Conservation (phyloP, 1,139 yeast species). For the Kodamaea sp. region DNA sequence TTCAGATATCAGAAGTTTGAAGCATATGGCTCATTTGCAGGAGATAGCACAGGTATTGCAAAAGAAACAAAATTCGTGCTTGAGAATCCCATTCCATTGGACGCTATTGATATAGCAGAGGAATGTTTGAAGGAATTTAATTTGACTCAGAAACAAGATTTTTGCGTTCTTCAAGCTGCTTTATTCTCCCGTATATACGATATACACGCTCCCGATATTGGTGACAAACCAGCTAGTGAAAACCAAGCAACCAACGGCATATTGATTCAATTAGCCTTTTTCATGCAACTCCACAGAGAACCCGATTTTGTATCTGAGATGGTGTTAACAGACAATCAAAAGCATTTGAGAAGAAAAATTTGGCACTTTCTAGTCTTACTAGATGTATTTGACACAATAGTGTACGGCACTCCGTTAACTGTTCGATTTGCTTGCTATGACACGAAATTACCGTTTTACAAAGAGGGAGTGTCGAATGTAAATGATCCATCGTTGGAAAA, state of each 20-base stretch:
- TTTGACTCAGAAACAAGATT: constrained; percentile 12
- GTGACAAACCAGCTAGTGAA: constrained; percentile 19
- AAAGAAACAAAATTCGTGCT: constrained; percentile 4
- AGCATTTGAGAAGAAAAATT: constrained; percentile 17
- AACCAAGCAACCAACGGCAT: constrained; percentile 13
- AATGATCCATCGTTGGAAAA: constrained; percentile 21
- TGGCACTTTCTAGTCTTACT: constrained; percentile 29
- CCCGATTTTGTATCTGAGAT: constrained; percentile 13
- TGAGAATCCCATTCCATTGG: constrained; percentile 22
- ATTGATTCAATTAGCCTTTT: constrained; percentile 16
- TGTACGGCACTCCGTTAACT: constrained; percentile 18
- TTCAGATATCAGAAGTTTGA: constrained; percentile 8
- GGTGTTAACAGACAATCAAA: constrained; percentile 9
- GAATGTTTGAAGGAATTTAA: constrained; percentile 17
- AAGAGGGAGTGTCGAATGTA: constrained; percentile 20
- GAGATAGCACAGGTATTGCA: constrained; percentile 1
- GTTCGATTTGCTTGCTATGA: constrained; percentile 22
- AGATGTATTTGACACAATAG: constrained; percentile 19
- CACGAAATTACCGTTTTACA: constrained; percentile 22
- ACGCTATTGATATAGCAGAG: constrained; percentile 18
- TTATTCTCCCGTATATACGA: constrained; percentile 25
- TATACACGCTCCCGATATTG: constrained; percentile 32
- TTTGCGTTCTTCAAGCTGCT: constrained; percentile 20
- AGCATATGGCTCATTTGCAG: background rate
- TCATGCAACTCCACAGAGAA: constrained; percentile 16